Evolutionary conservation across 2,329 filamentous ascomycete genomes (phyloP), one percentile per base, ranked within the genome.

Genomic region (Davidsoniella australis): DNA sequence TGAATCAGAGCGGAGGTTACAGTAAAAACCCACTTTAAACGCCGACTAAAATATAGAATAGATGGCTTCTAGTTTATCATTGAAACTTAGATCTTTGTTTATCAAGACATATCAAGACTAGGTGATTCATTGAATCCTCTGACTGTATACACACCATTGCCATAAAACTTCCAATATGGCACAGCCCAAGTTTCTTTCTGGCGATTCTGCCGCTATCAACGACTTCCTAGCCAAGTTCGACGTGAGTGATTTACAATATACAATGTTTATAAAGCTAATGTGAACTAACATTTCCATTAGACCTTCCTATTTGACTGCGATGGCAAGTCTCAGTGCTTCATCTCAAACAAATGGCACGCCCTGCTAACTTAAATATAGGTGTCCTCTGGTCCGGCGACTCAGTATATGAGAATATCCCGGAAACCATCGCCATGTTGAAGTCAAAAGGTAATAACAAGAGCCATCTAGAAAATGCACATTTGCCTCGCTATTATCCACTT

Each of bases 381-480:
- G 91, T 98, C 37, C 71, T 98, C 53, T 98, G 91, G 91, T 94
- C 88, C 14, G 91, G 91, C 45, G 86, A 95, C 61, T 81, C 89
- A 62, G 70, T 94, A 9, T 95, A 91, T 57, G 80, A 85, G 12
- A 83, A 82, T 48, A 80, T 87, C 4, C 81, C 85, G 4, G 86
- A 95, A 65, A 94, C 87, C 0, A 68, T 98, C 37, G 76, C 86
- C 54, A 72, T 94, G 65, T 69, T 98, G 54, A 80, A 85, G 59
- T 80, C 77, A 51, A 83, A 78, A 77, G 86, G 87, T 88, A 59
- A 36, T 24, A 10, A 18, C 23, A 12, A 14, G 8, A n/a, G 16
- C 43, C 24, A 4, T 16, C 38, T 33, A 53, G 42, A 40, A 47
- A 39, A 40, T 20, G 45, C 37, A 45, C 45, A 18, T 53, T 16